Conservation (phyloP, 257 asterid genomes). For the Nicotiana obtusifolia region DNA sequence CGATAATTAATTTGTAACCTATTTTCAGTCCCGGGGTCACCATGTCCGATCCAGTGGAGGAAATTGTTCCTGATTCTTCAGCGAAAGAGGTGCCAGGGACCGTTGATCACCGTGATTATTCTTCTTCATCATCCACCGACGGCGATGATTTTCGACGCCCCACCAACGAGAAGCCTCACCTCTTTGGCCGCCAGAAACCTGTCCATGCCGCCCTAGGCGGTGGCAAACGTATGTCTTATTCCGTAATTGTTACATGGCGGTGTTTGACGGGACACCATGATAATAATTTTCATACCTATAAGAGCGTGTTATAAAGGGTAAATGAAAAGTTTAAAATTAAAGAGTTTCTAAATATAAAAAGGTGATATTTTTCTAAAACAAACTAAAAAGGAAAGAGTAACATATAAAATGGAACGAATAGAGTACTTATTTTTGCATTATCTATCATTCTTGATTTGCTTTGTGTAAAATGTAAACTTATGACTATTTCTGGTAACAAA, state of each 20-base stretch:
- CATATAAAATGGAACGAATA: neutral
- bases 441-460: neutral
- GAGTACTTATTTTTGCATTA: neutral
- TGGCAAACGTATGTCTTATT: slow-evolving; percentile 45
- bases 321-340: no score
- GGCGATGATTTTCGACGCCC: neutral
- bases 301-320: no score
- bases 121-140: slow-evolving; percentile 16
- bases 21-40: neutral
- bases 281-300: no score
- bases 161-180: slow-evolving; percentile 32
- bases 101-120: slow-evolving; percentile 1
- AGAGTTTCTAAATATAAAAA: no score
- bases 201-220: slow-evolving; percentile 80
- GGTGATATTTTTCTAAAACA: no score
- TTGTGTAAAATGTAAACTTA: neutral
- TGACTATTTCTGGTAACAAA: neutral
- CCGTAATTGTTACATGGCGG: neutral
- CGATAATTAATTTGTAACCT: neutral
- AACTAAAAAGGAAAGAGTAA: no score
- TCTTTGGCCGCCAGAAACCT: slow-evolving; percentile 71
- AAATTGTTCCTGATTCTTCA: slow-evolving; percentile 18
- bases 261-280: neutral
- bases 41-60: slow-evolving; percentile 25
- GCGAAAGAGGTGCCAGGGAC: slow-evolving; percentile 8